These are phyloP conservation scores for Psilocybe tampanensis DNA, from an alignment of 768 basidiomycete genomes.

Conservation along the genomic window DNA sequence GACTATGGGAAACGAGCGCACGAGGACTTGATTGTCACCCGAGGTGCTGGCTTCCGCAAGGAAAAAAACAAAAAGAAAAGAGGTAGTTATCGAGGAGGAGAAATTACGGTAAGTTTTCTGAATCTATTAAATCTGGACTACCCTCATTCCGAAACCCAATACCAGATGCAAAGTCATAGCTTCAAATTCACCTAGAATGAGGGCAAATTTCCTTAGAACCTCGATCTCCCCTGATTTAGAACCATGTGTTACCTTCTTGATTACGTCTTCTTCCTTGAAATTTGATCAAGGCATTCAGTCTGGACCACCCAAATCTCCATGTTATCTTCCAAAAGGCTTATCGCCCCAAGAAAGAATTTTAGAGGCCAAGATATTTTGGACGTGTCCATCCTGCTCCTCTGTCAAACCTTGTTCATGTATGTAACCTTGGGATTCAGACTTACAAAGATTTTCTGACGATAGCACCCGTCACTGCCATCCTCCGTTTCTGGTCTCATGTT, in stretches of 20 bases:
- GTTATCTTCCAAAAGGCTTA: too few species aligned
- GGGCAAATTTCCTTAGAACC: neutral
- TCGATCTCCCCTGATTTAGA: neutral
- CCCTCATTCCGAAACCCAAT: slow-evolving; percentile 1
- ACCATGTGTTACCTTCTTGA: too few species aligned
- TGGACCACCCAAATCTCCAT: too few species aligned
- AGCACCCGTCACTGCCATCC: neutral
- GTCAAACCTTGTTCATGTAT: neutral
- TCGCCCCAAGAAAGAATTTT: too few species aligned
- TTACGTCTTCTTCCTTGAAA: too few species aligned
- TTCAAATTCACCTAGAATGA: slow-evolving; percentile 67
- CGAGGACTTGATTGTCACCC: slow-evolving; percentile 87
- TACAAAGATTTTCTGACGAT: neutral
- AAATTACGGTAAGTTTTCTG: slow-evolving; percentile 73
- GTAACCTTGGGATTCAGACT: neutral
- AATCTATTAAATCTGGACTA: neutral
- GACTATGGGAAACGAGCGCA: slow-evolving; percentile 91
- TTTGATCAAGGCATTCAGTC: too few species aligned
- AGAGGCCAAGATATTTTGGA: too few species aligned
- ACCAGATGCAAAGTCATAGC: slow-evolving; percentile 79
- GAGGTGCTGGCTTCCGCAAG: slow-evolving; percentile 94
- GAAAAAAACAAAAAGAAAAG: slow-evolving; percentile 99
- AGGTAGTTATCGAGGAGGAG: slow-evolving; percentile 91
- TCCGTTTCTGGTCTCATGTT: neutral
- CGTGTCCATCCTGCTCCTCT: neutral